A percentile compares a stretch with the other conserved stretches of the same genome.
phyloP scores from a whole-genome alignment of 257 asterid species.

The Solanum bukasovii region DNA sequence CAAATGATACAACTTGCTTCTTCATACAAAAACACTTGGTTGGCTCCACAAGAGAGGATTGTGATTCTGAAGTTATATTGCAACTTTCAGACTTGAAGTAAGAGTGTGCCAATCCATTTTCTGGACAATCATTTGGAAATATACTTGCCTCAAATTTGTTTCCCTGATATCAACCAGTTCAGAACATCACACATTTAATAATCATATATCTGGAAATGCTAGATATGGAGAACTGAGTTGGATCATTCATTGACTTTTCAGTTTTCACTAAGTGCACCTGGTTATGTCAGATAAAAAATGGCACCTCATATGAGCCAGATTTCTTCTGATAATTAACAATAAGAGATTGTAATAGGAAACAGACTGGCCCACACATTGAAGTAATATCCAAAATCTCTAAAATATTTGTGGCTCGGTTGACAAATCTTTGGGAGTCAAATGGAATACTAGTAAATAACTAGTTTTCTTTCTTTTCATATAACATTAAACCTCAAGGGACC shows the following conservation, averaged over 20 bases:
- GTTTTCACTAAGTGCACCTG: not conserved
- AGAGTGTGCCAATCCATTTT: not conserved
- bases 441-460: not conserved
- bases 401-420: not conserved
- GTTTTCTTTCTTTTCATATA: not conserved
- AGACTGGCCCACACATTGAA: not conserved
- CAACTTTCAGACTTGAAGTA: constrained; percentile 10
- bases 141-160: constrained; percentile 9
- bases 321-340: not conserved
- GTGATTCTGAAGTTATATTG: constrained; percentile 13
- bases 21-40: constrained; percentile 41
- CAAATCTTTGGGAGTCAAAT: not conserved
- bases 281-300: not conserved
- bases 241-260: not conserved
- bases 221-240: not conserved
- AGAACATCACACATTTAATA: not conserved
- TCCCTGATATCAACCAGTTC: constrained; percentile 25
- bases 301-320: not conserved
- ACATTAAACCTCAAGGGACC: not conserved
- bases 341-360: not conserved
- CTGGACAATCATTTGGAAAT: constrained; percentile 3
- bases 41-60: constrained; percentile 22
- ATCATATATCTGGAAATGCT: not conserved
- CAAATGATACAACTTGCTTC: constrained; percentile 64
- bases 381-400: not conserved